Base-by-base conservation (phyloP, 2,329 filamentous ascomycete species). In the Aspergillus fumigatiaffinis region DNA sequence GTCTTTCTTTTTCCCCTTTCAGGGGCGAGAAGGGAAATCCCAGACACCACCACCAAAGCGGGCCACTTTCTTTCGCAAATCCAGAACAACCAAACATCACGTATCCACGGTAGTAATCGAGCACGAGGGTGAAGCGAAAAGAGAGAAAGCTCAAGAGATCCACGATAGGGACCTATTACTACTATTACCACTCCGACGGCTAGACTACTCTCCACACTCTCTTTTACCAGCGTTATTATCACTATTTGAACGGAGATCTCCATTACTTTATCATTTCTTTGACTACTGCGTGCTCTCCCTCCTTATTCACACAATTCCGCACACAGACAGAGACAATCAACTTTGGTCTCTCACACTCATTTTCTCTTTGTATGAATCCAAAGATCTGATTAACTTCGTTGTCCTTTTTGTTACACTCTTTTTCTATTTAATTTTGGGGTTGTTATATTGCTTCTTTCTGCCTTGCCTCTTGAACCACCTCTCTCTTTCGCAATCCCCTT, bases 371-470 rank as follows among this genome's bases (percentile, higher is more conserved):
- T 47, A 47, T 47, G 21, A 47, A 47, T 25, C 6, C 21, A 23
- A 25, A 6, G 3, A 23, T 26, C 10, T 47, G 6, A 47, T 26
- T 47, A 38, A n/a, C 14, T 35, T 35, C 2, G 21, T 26, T 21
- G 21, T 17, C 21, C 5, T 26, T 14, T 29, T 26, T 12, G 21
- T 25, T 47, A 23, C 44, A 47, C 21, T 47, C 44, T 47, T 47
- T 47, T 47, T 47, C 10, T 17, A 10, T 47, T 23, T 47, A 21
- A 47, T 20, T 47, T 14, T 26, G 10, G 35, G 10, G 29, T 25
- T 25, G 28, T 54, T 42, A 32, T 23, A 28, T 32, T 47, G 35
- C 46, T 41, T 51, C 55, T 26, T 52, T 54, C 52, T 47, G 44
- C 32, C 50, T 25, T 51, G 29, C 35, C 50, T 51, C 50, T 50